Conservation (phyloP, 148 eudicot species). For the Camellia japonica region DNA sequence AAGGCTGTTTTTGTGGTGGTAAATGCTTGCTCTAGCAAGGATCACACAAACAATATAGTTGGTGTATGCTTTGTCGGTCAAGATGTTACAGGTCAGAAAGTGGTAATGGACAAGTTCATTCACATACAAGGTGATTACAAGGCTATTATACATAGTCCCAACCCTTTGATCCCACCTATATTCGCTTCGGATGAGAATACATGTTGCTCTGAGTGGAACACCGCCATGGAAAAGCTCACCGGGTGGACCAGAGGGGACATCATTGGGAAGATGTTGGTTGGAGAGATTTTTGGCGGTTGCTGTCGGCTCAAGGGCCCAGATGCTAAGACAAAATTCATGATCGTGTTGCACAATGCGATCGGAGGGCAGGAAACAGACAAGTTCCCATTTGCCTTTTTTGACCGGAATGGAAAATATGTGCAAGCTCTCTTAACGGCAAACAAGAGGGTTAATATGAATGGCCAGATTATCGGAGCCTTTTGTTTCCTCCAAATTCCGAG, state of each 20-base stretch:
- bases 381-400: constrained; percentile 73
- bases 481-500: constrained; percentile 90
- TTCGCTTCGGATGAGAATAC: constrained; percentile 90
- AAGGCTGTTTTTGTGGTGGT: constrained; percentile 73
- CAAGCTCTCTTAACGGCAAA: constrained; percentile 87
- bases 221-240: constrained; percentile 87
- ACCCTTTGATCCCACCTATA: constrained; percentile 89
- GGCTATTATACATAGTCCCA: constrained; percentile 86
- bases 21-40: constrained; percentile 93
- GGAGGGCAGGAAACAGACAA: constrained; percentile 76
- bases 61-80: constrained; percentile 95
- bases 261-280: constrained; percentile 71
- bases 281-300: constrained; percentile 77
- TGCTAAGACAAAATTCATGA: constrained; percentile 85
- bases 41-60: constrained; percentile 57
- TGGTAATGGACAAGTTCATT: constrained; percentile 83
- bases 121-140: constrained; percentile 88
- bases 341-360: constrained; percentile 78
- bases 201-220: constrained; percentile 91
- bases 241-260: constrained; percentile 75
- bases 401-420: constrained; percentile 62
- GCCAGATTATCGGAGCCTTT: constrained; percentile 72
- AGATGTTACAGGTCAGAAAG: constrained; percentile 83
- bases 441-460: constrained; percentile 72
- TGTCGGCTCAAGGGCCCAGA: constrained; percentile 82